Conservation (phyloP, 1,284 basidiomycete species). For the Phylloporus gajari region DNA sequence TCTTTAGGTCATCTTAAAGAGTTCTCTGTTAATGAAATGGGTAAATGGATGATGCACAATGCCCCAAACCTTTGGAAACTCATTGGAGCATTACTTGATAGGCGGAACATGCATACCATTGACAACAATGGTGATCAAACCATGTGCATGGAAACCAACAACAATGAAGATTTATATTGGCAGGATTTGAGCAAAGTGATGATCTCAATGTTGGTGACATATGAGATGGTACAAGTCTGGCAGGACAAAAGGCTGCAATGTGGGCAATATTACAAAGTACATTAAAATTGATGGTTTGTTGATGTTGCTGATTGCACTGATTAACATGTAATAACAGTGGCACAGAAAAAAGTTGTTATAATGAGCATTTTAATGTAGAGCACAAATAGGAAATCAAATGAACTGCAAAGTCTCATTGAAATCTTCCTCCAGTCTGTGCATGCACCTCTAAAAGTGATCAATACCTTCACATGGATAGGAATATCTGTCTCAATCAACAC, state of each 20-base stretch:
- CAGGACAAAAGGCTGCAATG: no score
- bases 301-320: no score
- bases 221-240: no score
- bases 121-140: no score
- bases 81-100: no score
- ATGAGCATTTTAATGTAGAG: constrained; percentile 13
- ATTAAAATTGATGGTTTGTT: no score
- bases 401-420: constrained; percentile 13
- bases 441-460: constrained; percentile 11
- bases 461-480: constrained; percentile 7
- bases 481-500: constrained; percentile 4
- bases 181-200: no score
- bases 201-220: no score
- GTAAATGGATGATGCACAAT: background rate
- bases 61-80: background rate
- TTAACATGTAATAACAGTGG: background rate
- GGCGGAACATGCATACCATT: no score
- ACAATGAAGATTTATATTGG: no score
- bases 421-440: constrained; percentile 17
- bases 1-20: background rate
- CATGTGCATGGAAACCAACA: no score
- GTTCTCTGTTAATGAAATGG: constrained; percentile 4
- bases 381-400: constrained; percentile 8
- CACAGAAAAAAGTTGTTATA: constrained; percentile 11
- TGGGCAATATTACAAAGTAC: no score